A percentile compares a stretch with the other conserved stretches of the same genome.
These are phyloP conservation scores for Nelumbo lutea DNA, from an alignment of 164 flowering plant genomes.

Conservation along the genomic window DNA sequence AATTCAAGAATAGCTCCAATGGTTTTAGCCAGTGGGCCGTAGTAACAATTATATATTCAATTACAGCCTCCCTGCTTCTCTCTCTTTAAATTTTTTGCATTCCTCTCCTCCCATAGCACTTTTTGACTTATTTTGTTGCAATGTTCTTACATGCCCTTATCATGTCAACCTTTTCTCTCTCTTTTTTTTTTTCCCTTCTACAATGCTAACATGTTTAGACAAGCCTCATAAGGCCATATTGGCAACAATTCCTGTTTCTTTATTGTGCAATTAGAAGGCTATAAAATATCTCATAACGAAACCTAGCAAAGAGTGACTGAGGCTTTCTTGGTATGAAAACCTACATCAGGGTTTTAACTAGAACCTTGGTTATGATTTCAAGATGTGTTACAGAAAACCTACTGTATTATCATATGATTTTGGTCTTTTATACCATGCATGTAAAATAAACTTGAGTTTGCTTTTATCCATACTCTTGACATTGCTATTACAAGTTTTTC, in stretches of 20 bases:
- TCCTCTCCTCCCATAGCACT: too few species aligned
- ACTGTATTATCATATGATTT: neutral
- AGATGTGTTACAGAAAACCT: neutral
- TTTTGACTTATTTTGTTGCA: too few species aligned
- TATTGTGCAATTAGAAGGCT: neutral
- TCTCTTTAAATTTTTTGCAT: too few species aligned
- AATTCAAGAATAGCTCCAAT: too few species aligned
- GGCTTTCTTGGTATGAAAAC: neutral
- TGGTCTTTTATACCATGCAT: neutral
- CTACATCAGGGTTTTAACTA: neutral
- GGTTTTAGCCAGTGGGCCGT: too few species aligned
- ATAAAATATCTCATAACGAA: neutral
- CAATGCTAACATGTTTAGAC: neutral
- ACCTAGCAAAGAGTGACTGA: neutral
- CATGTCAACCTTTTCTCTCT: neutral
- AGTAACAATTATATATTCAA: too few species aligned
- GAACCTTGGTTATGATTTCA: too few species aligned
- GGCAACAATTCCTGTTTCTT: neutral
- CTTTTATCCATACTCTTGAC: slow-evolving; percentile 3
- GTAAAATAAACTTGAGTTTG: slow-evolving; percentile 1
- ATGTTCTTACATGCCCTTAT: neutral
- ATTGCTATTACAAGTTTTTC: slow-evolving; percentile 7
- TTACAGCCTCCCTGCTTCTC: too few species aligned
- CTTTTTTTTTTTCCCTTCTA: neutral
- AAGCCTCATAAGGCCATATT: neutral